Conservation (phyloP, 2,329 filamentous ascomycete species). For the Plectosphaerella plurivora region DNA sequence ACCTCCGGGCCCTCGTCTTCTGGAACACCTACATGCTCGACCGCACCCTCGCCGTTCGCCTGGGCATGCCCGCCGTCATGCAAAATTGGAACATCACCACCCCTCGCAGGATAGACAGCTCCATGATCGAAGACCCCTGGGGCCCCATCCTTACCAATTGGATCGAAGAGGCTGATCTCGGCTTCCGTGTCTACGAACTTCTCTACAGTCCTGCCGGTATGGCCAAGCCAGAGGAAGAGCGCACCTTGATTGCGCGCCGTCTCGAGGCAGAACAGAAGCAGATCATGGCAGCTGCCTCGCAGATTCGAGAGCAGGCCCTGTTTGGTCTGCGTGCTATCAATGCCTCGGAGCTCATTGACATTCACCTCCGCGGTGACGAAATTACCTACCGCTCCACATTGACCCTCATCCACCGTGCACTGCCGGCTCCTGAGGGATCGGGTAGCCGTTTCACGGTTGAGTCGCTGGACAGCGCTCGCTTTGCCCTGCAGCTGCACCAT, state of each 20-base stretch:
- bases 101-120: slow-evolving; percentile 27
- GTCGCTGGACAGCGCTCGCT: slow-evolving; percentile 45
- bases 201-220: slow-evolving; percentile 41
- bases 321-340: slow-evolving; percentile 31
- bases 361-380: slow-evolving; percentile 42
- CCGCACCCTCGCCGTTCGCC: slow-evolving; percentile 48
- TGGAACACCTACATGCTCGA: slow-evolving; percentile 52
- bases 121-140: slow-evolving; percentile 33
- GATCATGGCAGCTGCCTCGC: slow-evolving; percentile 29
- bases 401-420: slow-evolving; percentile 48
- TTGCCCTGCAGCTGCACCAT: slow-evolving; percentile 40
- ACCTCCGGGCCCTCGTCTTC: slow-evolving; percentile 38
- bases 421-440: slow-evolving; percentile 39
- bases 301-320: slow-evolving; percentile 27
- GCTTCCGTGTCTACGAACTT: slow-evolving; percentile 55
- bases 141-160: slow-evolving; percentile 45
- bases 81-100: slow-evolving; percentile 57
- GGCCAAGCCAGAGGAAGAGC: slow-evolving; percentile 29
- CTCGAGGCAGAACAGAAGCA: slow-evolving; percentile 32
- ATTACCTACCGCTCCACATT: slow-evolving; percentile 42
- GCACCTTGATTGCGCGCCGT: slow-evolving; percentile 31
- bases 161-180: slow-evolving; percentile 51
- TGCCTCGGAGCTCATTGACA: slow-evolving; percentile 33
- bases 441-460: slow-evolving; percentile 40
- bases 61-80: slow-evolving; percentile 50